Percentiles rank a stretch among this genome's conserved stretches.
These are phyloP conservation scores for Podospora sp. DNA, from an alignment of 495 filamentous ascomycete genomes.

Conservation along the genomic window DNA sequence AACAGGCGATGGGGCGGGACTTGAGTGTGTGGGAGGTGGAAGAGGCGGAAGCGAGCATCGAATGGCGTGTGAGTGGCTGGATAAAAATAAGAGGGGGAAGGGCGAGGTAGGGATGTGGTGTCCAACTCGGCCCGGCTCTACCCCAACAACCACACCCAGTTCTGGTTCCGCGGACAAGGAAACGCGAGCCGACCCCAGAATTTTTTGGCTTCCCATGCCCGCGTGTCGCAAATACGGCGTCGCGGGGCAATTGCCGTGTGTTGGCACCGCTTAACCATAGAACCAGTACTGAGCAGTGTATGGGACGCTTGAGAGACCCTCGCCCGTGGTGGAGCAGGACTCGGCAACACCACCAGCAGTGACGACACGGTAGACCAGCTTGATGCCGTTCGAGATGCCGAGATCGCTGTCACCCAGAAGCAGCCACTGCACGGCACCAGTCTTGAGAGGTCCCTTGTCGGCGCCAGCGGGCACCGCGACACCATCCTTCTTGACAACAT, in stretches of 20 bases:
- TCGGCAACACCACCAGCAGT: conserved; percentile 65
- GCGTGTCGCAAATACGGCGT: neutral
- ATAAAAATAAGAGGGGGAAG: conserved; percentile 22
- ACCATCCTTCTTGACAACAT: conserved; percentile 51
- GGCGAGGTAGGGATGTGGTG: neutral
- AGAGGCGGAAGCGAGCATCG: neutral
- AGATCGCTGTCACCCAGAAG: conserved; percentile 51
- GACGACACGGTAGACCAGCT: conserved; percentile 66
- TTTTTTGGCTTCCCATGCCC: neutral
- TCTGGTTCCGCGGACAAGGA: neutral
- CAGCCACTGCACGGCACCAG: conserved; percentile 68
- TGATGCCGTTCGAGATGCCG: conserved; percentile 48
- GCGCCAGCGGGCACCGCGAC: conserved; percentile 55
- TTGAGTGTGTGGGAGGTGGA: neutral
- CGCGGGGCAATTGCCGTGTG: neutral
- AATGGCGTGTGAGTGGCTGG: conserved; percentile 15
- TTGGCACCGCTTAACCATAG: conserved; percentile 44
- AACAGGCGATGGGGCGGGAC: neutral
- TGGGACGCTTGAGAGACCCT: conserved; percentile 52
- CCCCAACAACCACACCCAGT: neutral
- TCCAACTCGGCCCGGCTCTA: conserved; percentile 1
- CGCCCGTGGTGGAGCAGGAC: conserved; percentile 46
- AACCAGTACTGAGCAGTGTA: conserved; percentile 78
- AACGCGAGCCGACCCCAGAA: neutral
- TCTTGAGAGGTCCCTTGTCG: conserved; percentile 43